Base-by-base conservation (phyloP, 805 yeast species). In the Metschnikowia lunata region DNA sequence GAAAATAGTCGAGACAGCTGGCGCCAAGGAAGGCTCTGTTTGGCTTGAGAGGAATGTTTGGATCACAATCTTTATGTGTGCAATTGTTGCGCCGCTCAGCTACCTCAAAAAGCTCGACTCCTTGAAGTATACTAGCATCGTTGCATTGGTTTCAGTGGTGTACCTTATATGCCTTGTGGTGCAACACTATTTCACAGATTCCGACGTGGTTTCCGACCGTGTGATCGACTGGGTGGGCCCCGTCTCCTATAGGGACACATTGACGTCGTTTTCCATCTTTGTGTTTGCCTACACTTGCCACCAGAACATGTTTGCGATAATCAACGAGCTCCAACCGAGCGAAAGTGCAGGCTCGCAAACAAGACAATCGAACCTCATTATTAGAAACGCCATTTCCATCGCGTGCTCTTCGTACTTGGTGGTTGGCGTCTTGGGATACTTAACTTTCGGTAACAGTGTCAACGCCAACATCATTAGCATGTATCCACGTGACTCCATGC, bases 231-330 rank as follows among this genome's bases (percentile, higher is more conserved):
- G 54, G 23, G 55, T 69, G 39, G 78, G 78, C 38, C 77, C 76
- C 36, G 71, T 68, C 26, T 63, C 60, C 6, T 45, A 63, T 53
- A 61, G 55, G 59, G 63, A 37, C 51, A 75, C 61, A 57, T 64
- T 83, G 46, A 74, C 84, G 23, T 79, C 88, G 7, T 82, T 86
- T 55, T 85, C 87, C 26, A 82, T 86, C 44, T 76, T 85, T 31
- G 82, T 86, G 11, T 83, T 86, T 63, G 93, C 95, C 1, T 86
- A 76, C 62, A 85, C 91, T 0, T 88, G 93, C 40, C 85, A 85
- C 47, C 91, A 86, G 66, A 86, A 85, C 62, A 79, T 85, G 72
- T 84, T 82, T 59, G 81, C 88, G 8, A 83, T 86, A 41, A 77
- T 83, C 56, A 82, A 83, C 56, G 95, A 86, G 61, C 67, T 85